Evolutionary conservation across 1,284 basidiomycete genomes (phyloP), one percentile per base, ranked within the genome.

Genomic region (Somion occarium): DNA sequence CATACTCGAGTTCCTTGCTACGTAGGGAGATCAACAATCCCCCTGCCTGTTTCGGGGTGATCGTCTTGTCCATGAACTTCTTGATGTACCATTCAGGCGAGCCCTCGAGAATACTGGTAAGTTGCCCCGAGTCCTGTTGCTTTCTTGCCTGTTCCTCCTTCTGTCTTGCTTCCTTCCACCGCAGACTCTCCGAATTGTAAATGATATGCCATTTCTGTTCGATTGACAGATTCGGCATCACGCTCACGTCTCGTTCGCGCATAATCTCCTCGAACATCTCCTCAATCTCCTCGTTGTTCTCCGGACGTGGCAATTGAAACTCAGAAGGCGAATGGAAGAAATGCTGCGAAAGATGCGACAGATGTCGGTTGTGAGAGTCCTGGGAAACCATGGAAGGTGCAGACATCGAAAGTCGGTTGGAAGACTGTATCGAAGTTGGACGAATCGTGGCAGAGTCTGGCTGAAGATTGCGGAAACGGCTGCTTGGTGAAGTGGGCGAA

Each of bases 171-270:
- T 88, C 83, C 60, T 82, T 85, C 83, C 86, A 93, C 39, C 88
- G 82, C 52, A 88, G 78, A 50, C 88, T 85, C 61, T 89, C 87
- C 60, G 92, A 88, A 57, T 85, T 92, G 66, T 89, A 83, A 9
- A 98, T 89, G 63, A 98, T 83, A 56, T 79, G 78, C 95, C 95
- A 98, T 69, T 98, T 98, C 66, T 93, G 93, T 46, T 94, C 89
- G 25, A 88, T 76, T 1, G 82, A 64, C 24, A 94, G 71, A 43
- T 74, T 72, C 1, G 80, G 78, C 41, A 87, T 66, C 20, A 79
- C 79, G 19, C 71, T 78, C 9, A 91, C 66, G 58, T 82, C 85
- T 39, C 88, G 79, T 48, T 79, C 83, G 46, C 79, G 76, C 57
- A 82, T 79, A 48, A 95, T 80, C 50, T 82, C 79, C 56, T 89